Conservation (phyloP, 306 rosid genomes). For the Lathyrus oleraceus region DNA sequence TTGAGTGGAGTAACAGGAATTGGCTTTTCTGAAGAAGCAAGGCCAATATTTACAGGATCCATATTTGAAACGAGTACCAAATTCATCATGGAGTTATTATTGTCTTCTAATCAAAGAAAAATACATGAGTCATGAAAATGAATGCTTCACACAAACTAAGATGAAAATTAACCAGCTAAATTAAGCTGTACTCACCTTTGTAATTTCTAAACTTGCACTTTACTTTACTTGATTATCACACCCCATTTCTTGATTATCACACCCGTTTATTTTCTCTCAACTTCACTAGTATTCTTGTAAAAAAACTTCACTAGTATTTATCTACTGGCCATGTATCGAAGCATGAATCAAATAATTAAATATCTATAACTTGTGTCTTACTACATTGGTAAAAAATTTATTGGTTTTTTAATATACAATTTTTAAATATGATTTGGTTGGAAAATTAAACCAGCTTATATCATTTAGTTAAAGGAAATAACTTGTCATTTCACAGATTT, state of each 20-base stretch:
- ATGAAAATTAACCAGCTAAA: not conserved
- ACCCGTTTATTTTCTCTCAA: not conserved
- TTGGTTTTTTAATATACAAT: not conserved
- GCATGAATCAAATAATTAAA: too few relatives aligned
- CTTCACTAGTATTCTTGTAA: too few relatives aligned
- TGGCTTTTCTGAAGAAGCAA: conserved; percentile 70
- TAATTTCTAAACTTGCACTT: conserved; percentile 48
- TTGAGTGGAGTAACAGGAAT: conserved; percentile 53
- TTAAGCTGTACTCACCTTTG: conserved; percentile 47
- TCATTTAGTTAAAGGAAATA: not conserved
- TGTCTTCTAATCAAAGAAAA: conserved; percentile 57
- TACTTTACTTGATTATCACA: not conserved
- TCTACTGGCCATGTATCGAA: too few relatives aligned
- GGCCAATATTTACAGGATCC: conserved; percentile 64
- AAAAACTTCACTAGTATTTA: too few relatives aligned
- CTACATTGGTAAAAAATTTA: too few relatives aligned
- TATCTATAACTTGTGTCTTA: too few relatives aligned
- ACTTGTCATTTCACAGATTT: too few relatives aligned
- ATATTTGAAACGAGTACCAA: conserved; percentile 60
- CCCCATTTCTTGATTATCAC: not conserved
- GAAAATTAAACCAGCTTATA: not conserved
- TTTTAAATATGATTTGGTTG: not conserved
- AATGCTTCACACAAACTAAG: too few relatives aligned
- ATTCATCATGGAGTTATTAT: conserved; percentile 70
- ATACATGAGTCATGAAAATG: too few relatives aligned